phyloP scores from a whole-genome alignment of 1,284 basidiomycete genomes.

The Ceratobasidium sp. region DNA sequence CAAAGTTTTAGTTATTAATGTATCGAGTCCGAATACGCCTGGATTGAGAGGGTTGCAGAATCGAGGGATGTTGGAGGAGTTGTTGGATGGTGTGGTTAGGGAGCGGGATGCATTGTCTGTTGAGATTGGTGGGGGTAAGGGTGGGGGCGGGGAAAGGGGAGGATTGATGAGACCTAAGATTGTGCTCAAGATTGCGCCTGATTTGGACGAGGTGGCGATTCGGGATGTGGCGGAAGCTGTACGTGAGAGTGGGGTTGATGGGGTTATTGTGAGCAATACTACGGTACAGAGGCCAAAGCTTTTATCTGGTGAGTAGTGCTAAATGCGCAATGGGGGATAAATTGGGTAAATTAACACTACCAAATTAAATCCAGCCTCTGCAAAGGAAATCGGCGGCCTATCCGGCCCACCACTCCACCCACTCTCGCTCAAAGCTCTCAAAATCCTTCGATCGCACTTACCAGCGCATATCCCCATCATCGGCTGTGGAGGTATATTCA shows the following conservation, averaged over 20 bases:
- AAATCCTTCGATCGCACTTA: constrained; percentile 79
- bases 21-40: constrained; percentile 97
- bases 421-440: constrained; percentile 81
- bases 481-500: constrained; percentile 92
- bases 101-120: constrained; percentile 76
- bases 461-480: constrained; percentile 87
- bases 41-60: constrained; percentile 92
- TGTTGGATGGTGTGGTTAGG: constrained; percentile 79
- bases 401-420: constrained; percentile 91
- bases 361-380: constrained; percentile 56
- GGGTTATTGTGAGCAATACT: constrained; percentile 97
- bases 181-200: constrained; percentile 95
- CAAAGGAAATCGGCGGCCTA: constrained; percentile 84
- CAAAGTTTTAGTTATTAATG: constrained; percentile 83
- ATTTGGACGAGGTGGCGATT: constrained; percentile 84
- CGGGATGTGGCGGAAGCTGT: constrained; percentile 90
- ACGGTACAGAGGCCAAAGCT: constrained; percentile 85
- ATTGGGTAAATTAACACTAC: neutral
- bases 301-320: constrained; percentile 65
- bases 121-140: no score
- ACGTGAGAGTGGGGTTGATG: constrained; percentile 81
- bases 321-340: no score
- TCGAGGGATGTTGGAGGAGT: constrained; percentile 75
- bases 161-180: constrained; percentile 57
- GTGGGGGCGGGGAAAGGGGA: constrained; percentile 5